A percentile compares a stretch with the other conserved stretches of the same genome.
Conservation (phyloP, 2,329 filamentous ascomycete species). For the Trichoderma oligosporum region DNA sequence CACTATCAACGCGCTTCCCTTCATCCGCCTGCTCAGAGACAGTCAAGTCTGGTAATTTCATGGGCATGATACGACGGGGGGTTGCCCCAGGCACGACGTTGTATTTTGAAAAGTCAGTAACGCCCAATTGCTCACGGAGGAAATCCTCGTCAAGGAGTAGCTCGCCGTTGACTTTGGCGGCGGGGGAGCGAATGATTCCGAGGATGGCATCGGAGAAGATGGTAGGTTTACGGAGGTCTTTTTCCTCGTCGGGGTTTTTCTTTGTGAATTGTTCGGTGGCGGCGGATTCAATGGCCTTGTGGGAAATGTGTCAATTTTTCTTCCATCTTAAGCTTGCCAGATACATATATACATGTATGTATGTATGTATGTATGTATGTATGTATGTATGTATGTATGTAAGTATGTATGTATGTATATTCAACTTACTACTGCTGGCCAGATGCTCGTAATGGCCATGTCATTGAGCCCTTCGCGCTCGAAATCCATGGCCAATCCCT, state of each 20-base stretch:
- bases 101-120: conserved; percentile 71
- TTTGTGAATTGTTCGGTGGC: conserved; percentile 58
- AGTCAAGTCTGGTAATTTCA: conserved; percentile 61
- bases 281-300: conserved; percentile 64
- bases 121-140: conserved; percentile 57
- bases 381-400: not conserved
- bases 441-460: conserved; percentile 78
- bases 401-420: not conserved
- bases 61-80: conserved; percentile 77
- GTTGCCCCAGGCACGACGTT: conserved; percentile 58
- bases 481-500: conserved; percentile 80
- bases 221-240: conserved; percentile 63
- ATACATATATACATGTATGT: not conserved
- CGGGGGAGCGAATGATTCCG: conserved; percentile 61
- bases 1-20: conserved; percentile 67
- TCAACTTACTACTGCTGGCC: conserved; percentile 67
- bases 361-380: not conserved
- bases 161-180: conserved; percentile 62
- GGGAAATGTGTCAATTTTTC: not conserved
- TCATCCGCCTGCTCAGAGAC: conserved; percentile 80
- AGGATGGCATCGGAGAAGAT: conserved; percentile 80
- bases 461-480: conserved; percentile 57
- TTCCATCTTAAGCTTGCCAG: too few relatives aligned
- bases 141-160: conserved; percentile 80
- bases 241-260: conserved; percentile 43